These are phyloP conservation scores for Penicillium longicatenatum DNA, from an alignment of 495 filamentous ascomycete species.

Conservation along the genomic window DNA sequence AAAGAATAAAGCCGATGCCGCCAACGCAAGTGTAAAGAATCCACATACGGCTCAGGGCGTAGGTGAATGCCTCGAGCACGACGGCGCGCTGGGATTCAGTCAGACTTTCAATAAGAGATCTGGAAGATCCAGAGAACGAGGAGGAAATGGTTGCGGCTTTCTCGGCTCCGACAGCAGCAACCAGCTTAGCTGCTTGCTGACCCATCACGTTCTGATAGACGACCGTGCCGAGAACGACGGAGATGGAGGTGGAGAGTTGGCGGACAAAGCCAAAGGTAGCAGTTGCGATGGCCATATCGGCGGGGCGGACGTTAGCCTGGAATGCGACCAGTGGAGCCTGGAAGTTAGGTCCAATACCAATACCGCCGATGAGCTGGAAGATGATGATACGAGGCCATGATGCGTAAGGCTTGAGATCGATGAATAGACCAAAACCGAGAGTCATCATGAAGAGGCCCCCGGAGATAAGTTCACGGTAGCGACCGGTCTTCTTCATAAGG, in stretches of 20 bases:
- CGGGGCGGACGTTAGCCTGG: slow-evolving; percentile 51
- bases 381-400: slow-evolving; percentile 55
- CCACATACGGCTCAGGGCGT: slow-evolving; percentile 66
- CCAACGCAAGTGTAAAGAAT: slow-evolving; percentile 62
- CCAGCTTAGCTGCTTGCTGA: slow-evolving; percentile 41
- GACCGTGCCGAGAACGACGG: slow-evolving; percentile 58
- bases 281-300: slow-evolving; percentile 55
- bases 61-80: slow-evolving; percentile 56
- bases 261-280: slow-evolving; percentile 56
- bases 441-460: slow-evolving; percentile 52
- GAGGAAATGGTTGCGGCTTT: slow-evolving; percentile 33
- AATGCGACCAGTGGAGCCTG: slow-evolving; percentile 61
- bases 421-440: slow-evolving; percentile 56
- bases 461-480: slow-evolving; percentile 51
- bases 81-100: slow-evolving; percentile 46
- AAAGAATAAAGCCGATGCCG: slow-evolving; percentile 54
- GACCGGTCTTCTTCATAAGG: slow-evolving; percentile 71
- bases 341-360: slow-evolving; percentile 59
- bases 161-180: slow-evolving; percentile 36
- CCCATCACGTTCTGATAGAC: slow-evolving; percentile 59
- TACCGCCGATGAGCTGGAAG: slow-evolving; percentile 55
- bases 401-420: slow-evolving; percentile 49
- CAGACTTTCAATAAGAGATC: slow-evolving; percentile 54
- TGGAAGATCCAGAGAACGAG: slow-evolving; percentile 60
- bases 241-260: slow-evolving; percentile 52